These are phyloP conservation scores for Saksenaea vasiformis DNA, from an alignment of 371 early-diverging fungal species.

Conservation along the genomic window DNA sequence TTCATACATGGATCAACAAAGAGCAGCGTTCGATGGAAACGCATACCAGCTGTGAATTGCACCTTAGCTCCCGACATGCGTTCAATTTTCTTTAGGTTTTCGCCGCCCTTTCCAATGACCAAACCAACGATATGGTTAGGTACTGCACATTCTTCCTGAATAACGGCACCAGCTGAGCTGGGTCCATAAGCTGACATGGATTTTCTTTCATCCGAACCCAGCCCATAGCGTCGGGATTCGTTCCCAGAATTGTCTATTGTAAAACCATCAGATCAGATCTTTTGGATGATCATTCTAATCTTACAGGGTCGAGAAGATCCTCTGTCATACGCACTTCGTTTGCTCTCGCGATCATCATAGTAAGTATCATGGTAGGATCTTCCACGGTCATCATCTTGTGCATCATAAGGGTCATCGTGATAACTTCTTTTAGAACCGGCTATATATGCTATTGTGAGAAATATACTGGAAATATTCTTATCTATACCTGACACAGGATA, in stretches of 20 bases:
- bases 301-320: slow-evolving; percentile 40
- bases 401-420: slow-evolving; percentile 24
- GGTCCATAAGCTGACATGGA: slow-evolving; percentile 16
- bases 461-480: slow-evolving; percentile 20
- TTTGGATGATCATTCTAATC: background rate
- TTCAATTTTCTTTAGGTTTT: slow-evolving; percentile 81
- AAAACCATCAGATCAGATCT: background rate
- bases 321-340: slow-evolving; percentile 47
- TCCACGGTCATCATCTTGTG: slow-evolving; percentile 69
- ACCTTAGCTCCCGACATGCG: slow-evolving; percentile 69
- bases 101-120: slow-evolving; percentile 86
- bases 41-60: slow-evolving; percentile 67
- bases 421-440: slow-evolving; percentile 43
- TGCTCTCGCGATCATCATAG: slow-evolving; percentile 45
- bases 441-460: slow-evolving; percentile 11
- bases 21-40: background rate
- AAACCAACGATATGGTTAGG: slow-evolving; percentile 78
- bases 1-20: background rate
- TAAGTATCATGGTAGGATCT: slow-evolving; percentile 53
- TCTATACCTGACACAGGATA: slow-evolving; percentile 30
- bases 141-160: slow-evolving; percentile 56
- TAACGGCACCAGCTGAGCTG: slow-evolving; percentile 21
- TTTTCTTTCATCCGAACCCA: slow-evolving; percentile 54
- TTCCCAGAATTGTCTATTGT: slow-evolving; percentile 9
- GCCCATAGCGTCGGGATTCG: slow-evolving; percentile 55